phyloP scores from a whole-genome alignment of 1,284 basidiomycete species.

The Anthracocystis setariae region DNA sequence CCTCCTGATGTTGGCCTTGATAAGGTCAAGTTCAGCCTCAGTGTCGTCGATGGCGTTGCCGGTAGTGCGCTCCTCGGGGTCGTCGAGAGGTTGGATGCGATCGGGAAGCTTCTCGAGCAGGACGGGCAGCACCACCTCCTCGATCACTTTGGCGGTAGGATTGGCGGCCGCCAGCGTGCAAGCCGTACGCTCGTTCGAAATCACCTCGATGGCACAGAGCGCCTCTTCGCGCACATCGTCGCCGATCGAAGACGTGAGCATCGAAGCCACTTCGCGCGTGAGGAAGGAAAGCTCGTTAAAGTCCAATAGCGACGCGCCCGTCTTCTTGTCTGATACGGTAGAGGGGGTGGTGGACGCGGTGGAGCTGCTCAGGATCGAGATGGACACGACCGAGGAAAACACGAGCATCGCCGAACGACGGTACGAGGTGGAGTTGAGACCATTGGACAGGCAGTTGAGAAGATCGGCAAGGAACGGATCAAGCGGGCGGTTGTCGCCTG shows the following conservation, averaged over 20 bases:
- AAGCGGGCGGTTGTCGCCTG: conserved; percentile 52
- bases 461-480: conserved; percentile 52
- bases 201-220: conserved; percentile 35
- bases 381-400: conserved; percentile 50
- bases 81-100: conserved; percentile 33
- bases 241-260: conserved; percentile 73
- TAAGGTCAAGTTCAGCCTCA: conserved; percentile 29
- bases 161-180: conserved; percentile 77
- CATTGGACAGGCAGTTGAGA: conserved; percentile 56
- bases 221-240: conserved; percentile 71
- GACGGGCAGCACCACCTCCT: conserved; percentile 71
- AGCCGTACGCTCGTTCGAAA: conserved; percentile 75
- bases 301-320: conserved; percentile 71
- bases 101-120: conserved; percentile 55
- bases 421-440: conserved; percentile 45
- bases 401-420: conserved; percentile 53
- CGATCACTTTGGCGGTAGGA: conserved; percentile 76
- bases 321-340: conserved; percentile 5
- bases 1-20: conserved; percentile 69
- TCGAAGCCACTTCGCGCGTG: conserved; percentile 79
- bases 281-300: conserved; percentile 81
- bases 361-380: conserved; percentile 42
- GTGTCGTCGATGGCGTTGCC: conserved; percentile 41
- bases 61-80: conserved; percentile 21
- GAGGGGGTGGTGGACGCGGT: neutral